These are phyloP conservation scores for Fragosphaeria purpurea DNA, from an alignment of 2,329 filamentous ascomycete species.

Conservation along the genomic window DNA sequence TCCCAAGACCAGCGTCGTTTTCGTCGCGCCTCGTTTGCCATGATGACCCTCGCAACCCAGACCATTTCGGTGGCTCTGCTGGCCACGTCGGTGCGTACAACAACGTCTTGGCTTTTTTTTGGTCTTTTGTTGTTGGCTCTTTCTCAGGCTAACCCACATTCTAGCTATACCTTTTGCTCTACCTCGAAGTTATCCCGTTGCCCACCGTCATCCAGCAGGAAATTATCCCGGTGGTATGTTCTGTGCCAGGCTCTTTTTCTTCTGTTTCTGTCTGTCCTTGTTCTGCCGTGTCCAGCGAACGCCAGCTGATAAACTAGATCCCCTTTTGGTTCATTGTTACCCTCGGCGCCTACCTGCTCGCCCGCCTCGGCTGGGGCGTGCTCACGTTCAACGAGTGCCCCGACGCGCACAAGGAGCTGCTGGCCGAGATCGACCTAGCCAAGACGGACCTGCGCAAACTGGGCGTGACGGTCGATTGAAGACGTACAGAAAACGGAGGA, in stretches of 20 bases:
- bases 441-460: slow-evolving; percentile 62
- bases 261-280: neutral
- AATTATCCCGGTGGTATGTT: slow-evolving; percentile 77
- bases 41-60: slow-evolving; percentile 90
- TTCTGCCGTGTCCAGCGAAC: neutral
- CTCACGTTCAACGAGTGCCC: slow-evolving; percentile 96
- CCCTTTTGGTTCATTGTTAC: slow-evolving; percentile 88
- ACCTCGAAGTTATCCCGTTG: slow-evolving; percentile 72
- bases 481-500: neutral
- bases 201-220: slow-evolving; percentile 69
- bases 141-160: neutral
- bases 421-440: slow-evolving; percentile 71
- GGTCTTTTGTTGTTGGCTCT: neutral
- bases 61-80: slow-evolving; percentile 81
- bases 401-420: slow-evolving; percentile 78
- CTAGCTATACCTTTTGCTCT: slow-evolving; percentile 82
- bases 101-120: neutral
- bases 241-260: neutral
- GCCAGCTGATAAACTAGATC: slow-evolving; percentile 43
- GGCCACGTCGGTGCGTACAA: slow-evolving; percentile 65
- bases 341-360: slow-evolving; percentile 85
- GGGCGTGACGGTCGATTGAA: slow-evolving; percentile 69
- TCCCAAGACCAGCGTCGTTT: no score
- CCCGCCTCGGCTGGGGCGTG: slow-evolving; percentile 84
- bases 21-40: slow-evolving; percentile 20